Evolutionary conservation across 2,329 filamentous ascomycete genomes (phyloP), one percentile per base, ranked within the genome.

Genomic region (Fusarium sp.): DNA sequence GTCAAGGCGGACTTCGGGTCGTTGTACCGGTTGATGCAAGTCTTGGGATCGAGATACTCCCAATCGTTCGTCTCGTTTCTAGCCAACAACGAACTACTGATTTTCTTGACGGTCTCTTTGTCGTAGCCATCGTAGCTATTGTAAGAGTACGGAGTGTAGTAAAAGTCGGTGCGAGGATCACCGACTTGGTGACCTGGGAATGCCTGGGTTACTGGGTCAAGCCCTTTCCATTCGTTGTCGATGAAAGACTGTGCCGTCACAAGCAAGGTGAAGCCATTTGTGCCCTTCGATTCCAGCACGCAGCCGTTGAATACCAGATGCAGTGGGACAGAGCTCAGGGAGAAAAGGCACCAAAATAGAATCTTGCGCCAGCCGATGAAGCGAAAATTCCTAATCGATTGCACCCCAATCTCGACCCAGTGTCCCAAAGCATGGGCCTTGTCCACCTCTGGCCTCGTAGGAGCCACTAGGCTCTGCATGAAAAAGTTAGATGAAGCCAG

Each of bases 401-500:
- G 72, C 3, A 76, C 66, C 1, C 75, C 75, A 37, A 76, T 71
- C 30, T 77, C 75, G 2, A 75, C 40, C 68, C 71, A 73, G 1
- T 52, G 52, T 1, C 62, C 54, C 0, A 52, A 31, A 1, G 30
- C 53, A 28, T 76, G 73, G 1, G 69, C 72, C 3, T 44, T 40
- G 30, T 81, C 74, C 2, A 82, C 60, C 16, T 81, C 74, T 0
- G 46, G 50, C 7, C 80, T 63, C 0, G 79, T 80, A 0, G 79
- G 81, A 1, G 79, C 78, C 0, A 72, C 74, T 1, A 80, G 72
- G 1, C 76, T 68, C 43, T 82, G 81, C 76, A 79, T 23, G 23
- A 23, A 23, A 23, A 23, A 23, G 23, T 23, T 23, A 4, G 23
- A 23, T 23, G 23, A 23, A 0, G 74, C 75, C 11, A 82, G 54